Evolutionary conservation across 2,329 filamentous ascomycete genomes (phyloP), one percentile per base, ranked within the genome.

Genomic region (Bisporella sp.): DNA sequence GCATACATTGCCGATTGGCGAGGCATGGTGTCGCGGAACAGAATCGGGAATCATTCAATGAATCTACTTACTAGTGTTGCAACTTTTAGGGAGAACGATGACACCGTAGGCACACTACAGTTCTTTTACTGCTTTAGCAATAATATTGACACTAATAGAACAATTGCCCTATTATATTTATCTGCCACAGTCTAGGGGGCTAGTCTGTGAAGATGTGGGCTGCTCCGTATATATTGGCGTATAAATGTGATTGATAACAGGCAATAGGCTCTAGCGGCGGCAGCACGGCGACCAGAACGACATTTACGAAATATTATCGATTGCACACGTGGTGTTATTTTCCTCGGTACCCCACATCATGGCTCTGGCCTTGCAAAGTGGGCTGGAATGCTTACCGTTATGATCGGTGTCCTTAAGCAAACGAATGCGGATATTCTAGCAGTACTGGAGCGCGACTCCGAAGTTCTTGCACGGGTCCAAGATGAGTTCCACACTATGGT

Each of bases 321-420:
- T 9, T 52, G 21, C 21, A 57, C 50, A 4, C 55, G 47, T 8
- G 68, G 65, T 5, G 58, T 71, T 21, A 40, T 61, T 6, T 71
- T 71, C 49, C 63, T 71, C 57, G 68, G 69, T 4, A 70, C 68
- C 1, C 69, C 69, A 30, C 66, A 71, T 50, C 58, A 45, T 12
- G 68, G 68, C 5, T 58, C 65, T 0, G 64, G 60, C 62, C 57
- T 67, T 49, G 68, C 68, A 0, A 45, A 64, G 31, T 71, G 66
- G 68, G 61, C 60, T 0, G 59, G 52, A 8, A 62, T 66, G n/a
- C 60, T 62, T 0, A 64, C 55, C 21, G 52, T 12, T 29, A 29
- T 3, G 7, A 30, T 56, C 1, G 45, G 45, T 6, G 13, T 50
- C 39, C 11, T 51, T 11, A 51, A 47, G 48, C 42, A 31, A 67